phyloP scores from a whole-genome alignment of 169 alveolate genomes.

The Cryptosporidium muris region DNA sequence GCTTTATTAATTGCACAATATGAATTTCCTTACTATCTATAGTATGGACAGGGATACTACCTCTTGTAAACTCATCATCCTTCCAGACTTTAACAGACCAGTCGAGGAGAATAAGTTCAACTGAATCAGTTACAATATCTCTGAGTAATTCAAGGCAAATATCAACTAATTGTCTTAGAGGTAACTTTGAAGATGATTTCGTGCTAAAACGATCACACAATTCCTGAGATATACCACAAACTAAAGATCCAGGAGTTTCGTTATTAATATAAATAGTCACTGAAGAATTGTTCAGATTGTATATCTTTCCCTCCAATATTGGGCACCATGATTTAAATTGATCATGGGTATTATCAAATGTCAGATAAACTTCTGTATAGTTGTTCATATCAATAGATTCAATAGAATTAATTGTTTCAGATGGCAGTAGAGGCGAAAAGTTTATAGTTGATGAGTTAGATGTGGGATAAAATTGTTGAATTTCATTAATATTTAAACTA shows the following conservation, averaged over 20 bases:
- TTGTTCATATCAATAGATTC: conserved; percentile 46
- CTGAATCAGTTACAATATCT: conserved; percentile 33
- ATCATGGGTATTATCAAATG: background rate
- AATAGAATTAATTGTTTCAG: conserved; percentile 41
- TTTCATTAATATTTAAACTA: background rate
- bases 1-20: conserved; percentile 49
- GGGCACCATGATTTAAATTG: conserved; percentile 7
- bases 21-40: conserved; percentile 34
- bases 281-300: conserved; percentile 43
- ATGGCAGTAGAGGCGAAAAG: conserved; percentile 48
- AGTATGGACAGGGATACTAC: conserved; percentile 60
- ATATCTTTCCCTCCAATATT: conserved; percentile 41
- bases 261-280: conserved; percentile 31
- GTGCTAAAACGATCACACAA: conserved; percentile 17
- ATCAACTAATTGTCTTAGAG: conserved; percentile 16
- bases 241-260: conserved; percentile 32
- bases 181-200: conserved; percentile 1
- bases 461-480: background rate
- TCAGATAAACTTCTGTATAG: conserved; percentile 42
- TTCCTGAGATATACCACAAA: conserved; percentile 58
- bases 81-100: conserved; percentile 50
- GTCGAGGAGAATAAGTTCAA: conserved; percentile 4
- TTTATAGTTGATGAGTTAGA: conserved; percentile 1
- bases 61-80: conserved; percentile 29
- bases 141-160: conserved; percentile 26